Conservation (phyloP, 441 rosid species). For the Gossypium trilobum region DNA sequence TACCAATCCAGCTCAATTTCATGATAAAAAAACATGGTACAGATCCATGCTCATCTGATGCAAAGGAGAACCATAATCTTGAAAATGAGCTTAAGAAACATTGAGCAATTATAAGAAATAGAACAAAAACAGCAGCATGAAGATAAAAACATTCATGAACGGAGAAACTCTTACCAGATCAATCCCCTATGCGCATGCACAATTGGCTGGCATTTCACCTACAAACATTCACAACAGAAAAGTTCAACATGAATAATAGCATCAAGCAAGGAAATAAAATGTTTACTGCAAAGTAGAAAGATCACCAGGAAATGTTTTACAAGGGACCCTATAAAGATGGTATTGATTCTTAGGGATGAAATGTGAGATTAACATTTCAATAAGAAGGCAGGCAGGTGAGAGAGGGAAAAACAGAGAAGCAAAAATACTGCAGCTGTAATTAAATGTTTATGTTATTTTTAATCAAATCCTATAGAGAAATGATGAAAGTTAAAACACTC, state of each 20-base stretch:
- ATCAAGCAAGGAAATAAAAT: neutral
- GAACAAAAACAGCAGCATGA: neutral
- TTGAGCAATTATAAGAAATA: neutral
- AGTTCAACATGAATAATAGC: neutral
- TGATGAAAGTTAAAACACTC: neutral
- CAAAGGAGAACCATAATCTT: neutral
- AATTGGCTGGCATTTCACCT: conserved; percentile 90
- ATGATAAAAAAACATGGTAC: neutral
- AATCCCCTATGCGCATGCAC: conserved; percentile 45
- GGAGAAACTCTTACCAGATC: conserved; percentile 50
- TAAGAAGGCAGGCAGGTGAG: neutral
- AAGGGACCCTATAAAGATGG: neutral
- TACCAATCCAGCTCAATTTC: neutral
- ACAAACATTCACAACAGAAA: conserved; percentile 21
- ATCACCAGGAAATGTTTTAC: neutral
- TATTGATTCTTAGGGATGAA: neutral
- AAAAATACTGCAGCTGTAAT: neutral
- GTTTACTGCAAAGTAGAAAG: neutral
- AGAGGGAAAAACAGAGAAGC: neutral
- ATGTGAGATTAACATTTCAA: neutral
- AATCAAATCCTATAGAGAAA: neutral
- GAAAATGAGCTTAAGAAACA: neutral
- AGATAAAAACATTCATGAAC: conserved; percentile 14
- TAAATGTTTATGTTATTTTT: neutral
- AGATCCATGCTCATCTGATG: neutral